These are phyloP conservation scores for Cyberlindnera sargentensis DNA, from an alignment of 805 yeast genomes.

Conservation along the genomic window DNA sequence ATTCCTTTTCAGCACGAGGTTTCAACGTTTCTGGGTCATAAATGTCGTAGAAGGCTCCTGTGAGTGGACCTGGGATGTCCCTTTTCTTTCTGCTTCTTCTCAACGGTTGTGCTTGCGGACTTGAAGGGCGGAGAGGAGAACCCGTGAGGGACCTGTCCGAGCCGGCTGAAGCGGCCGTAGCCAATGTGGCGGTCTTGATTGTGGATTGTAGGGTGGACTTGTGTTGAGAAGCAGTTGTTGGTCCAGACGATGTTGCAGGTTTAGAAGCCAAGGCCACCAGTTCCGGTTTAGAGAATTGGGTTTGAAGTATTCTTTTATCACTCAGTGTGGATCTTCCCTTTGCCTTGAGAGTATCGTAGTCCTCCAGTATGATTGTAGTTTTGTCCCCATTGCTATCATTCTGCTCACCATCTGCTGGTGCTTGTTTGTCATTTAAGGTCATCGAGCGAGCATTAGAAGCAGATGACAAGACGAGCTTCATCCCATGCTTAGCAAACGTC, in stretches of 20 bases:
- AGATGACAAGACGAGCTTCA: not conserved
- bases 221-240: too few species aligned
- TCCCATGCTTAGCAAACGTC: constrained; percentile 4
- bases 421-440: not conserved
- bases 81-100: constrained; percentile 7
- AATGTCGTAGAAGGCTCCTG: constrained; percentile 10
- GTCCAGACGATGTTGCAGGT: not conserved
- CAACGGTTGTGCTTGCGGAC: not conserved
- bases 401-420: not conserved
- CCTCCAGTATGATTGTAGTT: constrained; percentile 14
- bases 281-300: constrained; percentile 6
- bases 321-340: constrained; percentile 19
- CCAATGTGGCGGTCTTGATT: too few species aligned
- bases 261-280: constrained; percentile 8
- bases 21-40: constrained; percentile 11
- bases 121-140: not conserved
- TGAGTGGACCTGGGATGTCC: constrained; percentile 21
- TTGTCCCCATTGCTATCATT: not conserved
- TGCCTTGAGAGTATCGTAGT: constrained; percentile 13
- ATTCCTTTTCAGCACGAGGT: not conserved
- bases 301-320: constrained; percentile 7
- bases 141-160: too few species aligned
- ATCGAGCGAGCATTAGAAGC: not conserved
- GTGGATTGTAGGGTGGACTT: too few species aligned
- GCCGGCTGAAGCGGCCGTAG: too few species aligned